A percentile compares a stretch with the other conserved stretches of the same genome.
Conservation (phyloP, 2,329 filamentous ascomycete genomes). For the Chaetomiaceae sp. region DNA sequence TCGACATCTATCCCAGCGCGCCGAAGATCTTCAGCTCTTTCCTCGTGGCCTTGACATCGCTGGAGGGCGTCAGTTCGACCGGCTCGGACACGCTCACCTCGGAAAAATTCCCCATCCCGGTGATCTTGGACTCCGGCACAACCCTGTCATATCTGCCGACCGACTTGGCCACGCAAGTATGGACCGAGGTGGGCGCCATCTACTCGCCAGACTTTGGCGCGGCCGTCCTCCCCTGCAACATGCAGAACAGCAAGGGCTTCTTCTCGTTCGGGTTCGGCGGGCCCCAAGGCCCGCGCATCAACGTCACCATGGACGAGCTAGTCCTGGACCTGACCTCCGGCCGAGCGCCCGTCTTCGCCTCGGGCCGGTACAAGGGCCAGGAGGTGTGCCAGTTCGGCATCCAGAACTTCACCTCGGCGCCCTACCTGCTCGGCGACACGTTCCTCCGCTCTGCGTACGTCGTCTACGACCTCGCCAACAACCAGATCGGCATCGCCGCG, state of each 20-base stretch:
- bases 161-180: constrained; percentile 49
- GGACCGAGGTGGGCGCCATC: constrained; percentile 50
- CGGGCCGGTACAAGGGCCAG: constrained; percentile 41
- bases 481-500: constrained; percentile 49
- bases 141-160: constrained; percentile 66
- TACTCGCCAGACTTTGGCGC: constrained; percentile 36
- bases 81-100: constrained; percentile 46
- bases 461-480: constrained; percentile 55
- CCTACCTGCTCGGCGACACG: constrained; percentile 51
- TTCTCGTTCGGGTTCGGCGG: constrained; percentile 53
- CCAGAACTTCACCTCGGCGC: constrained; percentile 40
- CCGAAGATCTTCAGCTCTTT: constrained; percentile 40
- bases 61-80: constrained; percentile 43
- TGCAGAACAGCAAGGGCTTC: constrained; percentile 40
- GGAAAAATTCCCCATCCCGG: constrained; percentile 45
- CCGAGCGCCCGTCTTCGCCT: constrained; percentile 32
- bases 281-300: constrained; percentile 44
- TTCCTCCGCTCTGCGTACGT: constrained; percentile 58
- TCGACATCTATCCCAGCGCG: constrained; percentile 51
- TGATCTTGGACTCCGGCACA: constrained; percentile 71
- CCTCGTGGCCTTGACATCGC: constrained; percentile 43
- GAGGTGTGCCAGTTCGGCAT: constrained; percentile 53
- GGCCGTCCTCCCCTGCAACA: constrained; percentile 48
- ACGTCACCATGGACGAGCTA: constrained; percentile 51
- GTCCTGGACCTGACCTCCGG: constrained; percentile 43